Base-by-base conservation (phyloP, 73 alveolate species). In the Paramecium sexaurelia region DNA sequence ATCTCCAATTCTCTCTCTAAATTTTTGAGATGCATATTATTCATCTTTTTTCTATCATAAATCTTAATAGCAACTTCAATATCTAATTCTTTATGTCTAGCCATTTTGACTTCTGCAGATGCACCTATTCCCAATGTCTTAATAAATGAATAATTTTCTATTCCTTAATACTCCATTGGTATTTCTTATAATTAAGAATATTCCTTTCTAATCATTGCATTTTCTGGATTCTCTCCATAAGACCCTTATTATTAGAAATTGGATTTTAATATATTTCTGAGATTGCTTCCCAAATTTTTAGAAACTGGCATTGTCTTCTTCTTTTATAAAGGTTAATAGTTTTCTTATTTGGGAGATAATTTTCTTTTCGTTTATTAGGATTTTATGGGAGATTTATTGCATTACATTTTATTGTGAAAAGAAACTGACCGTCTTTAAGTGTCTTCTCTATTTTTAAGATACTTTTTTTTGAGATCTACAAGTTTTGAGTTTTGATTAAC, bases 1-100 rank as follows among this genome's bases (percentile, higher is more conserved):
- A 91, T 91, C 7, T 84, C 91, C 3, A 91, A 67, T 91, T 91
- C 95, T 84, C 91, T 75, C 19, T 39, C 26, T 29, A 91, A 56
- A 57, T 91, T 91, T 26, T 82, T 91, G 11, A 40, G 24, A 22
- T 15, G 39, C 36, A 20, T 55, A 17, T 39, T 29, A 37, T 82
- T 75, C 41, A 75, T 47, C 55, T 91, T 91, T 40, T 39, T 55
- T 55, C 84, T 91, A 19, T 91, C 95, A 91, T 91, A 91, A 40
- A 61, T 55, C 84, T 91, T 91, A 17, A 91, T 71, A 4, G 92
- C 95, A 17, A 91, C 95, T 43, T 82, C 24, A 32, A 66, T 37
- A 13, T 61, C 83, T 15, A 90, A 47, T 36, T 39, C 71, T 19
- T 36, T 51, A 37, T 84, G 92, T n/a, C 20, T 27, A 0, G 92